Conservation (phyloP, 495 filamentous ascomycete species). For the Hypoxylon fuscum region DNA sequence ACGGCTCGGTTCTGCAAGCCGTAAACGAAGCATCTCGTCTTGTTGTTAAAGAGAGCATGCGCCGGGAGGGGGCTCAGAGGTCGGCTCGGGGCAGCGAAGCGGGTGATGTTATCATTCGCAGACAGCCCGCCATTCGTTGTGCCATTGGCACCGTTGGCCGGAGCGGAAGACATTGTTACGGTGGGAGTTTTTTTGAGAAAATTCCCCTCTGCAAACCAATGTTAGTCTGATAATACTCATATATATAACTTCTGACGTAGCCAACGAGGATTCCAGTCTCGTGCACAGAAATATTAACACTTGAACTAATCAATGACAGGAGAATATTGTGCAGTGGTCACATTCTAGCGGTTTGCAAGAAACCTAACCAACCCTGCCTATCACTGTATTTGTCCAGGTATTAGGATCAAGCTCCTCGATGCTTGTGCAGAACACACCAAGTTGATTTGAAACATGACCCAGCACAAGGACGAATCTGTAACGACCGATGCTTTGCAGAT, state of each 20-base stretch:
- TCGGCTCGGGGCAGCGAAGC: conserved; percentile 92
- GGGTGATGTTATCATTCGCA: conserved; percentile 98
- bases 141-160: conserved; percentile 55
- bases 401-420: conserved; percentile 9
- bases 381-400: conserved; percentile 19
- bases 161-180: conserved; percentile 56
- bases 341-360: conserved; percentile 2
- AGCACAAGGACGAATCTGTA: background rate
- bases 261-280: background rate
- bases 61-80: conserved; percentile 83
- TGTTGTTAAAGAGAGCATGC: conserved; percentile 95
- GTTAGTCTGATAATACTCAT: conserved; percentile 17
- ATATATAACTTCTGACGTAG: conserved; percentile 8
- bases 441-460: conserved; percentile 4
- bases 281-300: background rate
- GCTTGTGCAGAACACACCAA: conserved; percentile 7
- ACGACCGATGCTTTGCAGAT: conserved; percentile 1
- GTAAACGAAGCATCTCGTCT: conserved; percentile 99
- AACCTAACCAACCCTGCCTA: conserved; percentile 4
- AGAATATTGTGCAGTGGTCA: conserved; percentile 2
- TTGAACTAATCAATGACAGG: background rate
- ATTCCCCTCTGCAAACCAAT: conserved; percentile 15
- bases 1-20: conserved; percentile 97
- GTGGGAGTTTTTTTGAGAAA: conserved; percentile 17
- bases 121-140: conserved; percentile 58